A percentile compares a stretch with the other conserved stretches of the same genome.
These are phyloP conservation scores for Ogataea methanolica DNA, from an alignment of 805 yeast genomes.

Conservation along the genomic window DNA sequence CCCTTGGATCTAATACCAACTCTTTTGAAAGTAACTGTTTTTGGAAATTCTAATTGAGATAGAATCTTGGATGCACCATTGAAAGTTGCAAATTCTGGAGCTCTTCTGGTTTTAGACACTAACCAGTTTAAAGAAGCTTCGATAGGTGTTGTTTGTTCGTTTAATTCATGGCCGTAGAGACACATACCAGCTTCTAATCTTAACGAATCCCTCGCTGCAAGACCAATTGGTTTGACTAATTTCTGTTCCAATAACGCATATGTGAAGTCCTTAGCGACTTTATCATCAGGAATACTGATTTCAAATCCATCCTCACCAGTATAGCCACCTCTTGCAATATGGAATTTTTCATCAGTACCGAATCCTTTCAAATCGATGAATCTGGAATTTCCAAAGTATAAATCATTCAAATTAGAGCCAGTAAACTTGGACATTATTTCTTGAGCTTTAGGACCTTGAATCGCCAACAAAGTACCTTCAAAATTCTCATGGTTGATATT, in stretches of 20 bases:
- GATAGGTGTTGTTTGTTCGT: constrained; percentile 75
- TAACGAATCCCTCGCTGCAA: constrained; percentile 97
- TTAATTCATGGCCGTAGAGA: constrained; percentile 88
- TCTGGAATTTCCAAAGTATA: constrained; percentile 71
- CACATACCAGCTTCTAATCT: constrained; percentile 99
- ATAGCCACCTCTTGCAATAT: constrained; percentile 93
- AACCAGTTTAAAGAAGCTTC: constrained; percentile 91
- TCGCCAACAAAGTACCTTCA: constrained; percentile 75
- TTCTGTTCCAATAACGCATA: constrained; percentile 49
- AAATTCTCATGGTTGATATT: constrained; percentile 38
- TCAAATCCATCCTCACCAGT: constrained; percentile 99
- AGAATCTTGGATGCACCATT: constrained; percentile 74
- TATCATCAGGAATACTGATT: constrained; percentile 62
- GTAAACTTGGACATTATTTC: constrained; percentile 61
- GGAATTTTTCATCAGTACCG: constrained; percentile 43
- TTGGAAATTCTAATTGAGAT: constrained; percentile 59
- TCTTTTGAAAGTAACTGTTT: constrained; percentile 55
- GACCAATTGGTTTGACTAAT: constrained; percentile 78
- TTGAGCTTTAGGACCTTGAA: constrained; percentile 91
- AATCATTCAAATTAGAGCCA: constrained; percentile 46
- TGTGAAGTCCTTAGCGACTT: constrained; percentile 57
- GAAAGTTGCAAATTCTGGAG: constrained; percentile 43
- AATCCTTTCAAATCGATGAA: constrained; percentile 40
- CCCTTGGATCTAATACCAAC: constrained; percentile 76
- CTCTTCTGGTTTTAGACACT: constrained; percentile 74